These are phyloP conservation scores for Rhodomyrtus psidioides DNA, from an alignment of 441 rosid genomes.

Conservation along the genomic window DNA sequence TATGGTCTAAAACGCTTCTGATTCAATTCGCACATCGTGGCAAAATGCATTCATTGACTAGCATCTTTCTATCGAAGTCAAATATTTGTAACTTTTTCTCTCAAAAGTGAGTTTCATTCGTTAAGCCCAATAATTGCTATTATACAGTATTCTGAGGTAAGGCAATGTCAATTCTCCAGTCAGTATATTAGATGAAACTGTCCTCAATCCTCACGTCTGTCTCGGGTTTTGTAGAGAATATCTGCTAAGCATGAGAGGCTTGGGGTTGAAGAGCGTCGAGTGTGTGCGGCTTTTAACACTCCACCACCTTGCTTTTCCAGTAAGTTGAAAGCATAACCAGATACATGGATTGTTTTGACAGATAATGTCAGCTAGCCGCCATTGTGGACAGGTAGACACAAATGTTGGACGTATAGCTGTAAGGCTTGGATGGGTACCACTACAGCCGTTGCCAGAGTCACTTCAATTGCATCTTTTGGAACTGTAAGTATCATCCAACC, in stretches of 20 bases:
- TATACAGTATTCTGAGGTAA: not conserved
- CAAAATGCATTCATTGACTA: not conserved
- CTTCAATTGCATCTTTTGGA: constrained; percentile 68
- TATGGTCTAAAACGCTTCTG: constrained; percentile 15
- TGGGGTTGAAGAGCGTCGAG: constrained; percentile 68
- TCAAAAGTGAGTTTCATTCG: not conserved
- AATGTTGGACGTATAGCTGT: constrained; percentile 76
- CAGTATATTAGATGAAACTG: not conserved
- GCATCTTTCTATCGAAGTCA: not conserved
- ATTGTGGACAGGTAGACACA: constrained; percentile 51
- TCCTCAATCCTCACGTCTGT: not conserved
- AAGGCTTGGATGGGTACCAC: constrained; percentile 72
- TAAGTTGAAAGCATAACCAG: constrained; percentile 18
- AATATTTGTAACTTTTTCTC: not conserved
- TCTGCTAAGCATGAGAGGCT: constrained; percentile 53
- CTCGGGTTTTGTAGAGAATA: constrained; percentile 36
- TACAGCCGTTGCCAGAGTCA: constrained; percentile 70
- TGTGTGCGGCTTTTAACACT: constrained; percentile 70
- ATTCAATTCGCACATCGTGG: not conserved
- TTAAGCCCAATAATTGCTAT: not conserved
- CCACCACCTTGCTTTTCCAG: constrained; percentile 76
- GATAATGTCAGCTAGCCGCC: not conserved
- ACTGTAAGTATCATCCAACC: constrained; percentile 32
- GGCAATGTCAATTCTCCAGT: not conserved
- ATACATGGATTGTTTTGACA: not conserved